These are phyloP conservation scores for Pichia rugopelliculosa DNA, from an alignment of 805 yeast genomes.

Conservation along the genomic window DNA sequence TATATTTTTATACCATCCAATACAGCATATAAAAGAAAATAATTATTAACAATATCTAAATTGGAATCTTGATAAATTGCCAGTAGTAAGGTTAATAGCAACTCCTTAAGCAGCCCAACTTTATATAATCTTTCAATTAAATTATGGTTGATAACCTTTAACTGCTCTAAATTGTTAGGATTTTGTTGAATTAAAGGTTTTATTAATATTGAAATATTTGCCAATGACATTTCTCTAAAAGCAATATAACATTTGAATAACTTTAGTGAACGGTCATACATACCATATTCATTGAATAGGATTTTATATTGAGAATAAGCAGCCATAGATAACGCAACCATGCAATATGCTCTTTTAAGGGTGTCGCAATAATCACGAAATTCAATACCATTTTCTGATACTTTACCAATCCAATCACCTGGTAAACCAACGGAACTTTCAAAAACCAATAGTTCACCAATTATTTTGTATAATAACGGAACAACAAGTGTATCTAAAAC, in stretches of 20 bases:
- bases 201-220: constrained; percentile 17
- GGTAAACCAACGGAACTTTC: constrained; percentile 13
- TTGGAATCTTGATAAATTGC: constrained; percentile 26
- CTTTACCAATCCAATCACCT: constrained; percentile 5
- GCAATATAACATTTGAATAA: constrained; percentile 20
- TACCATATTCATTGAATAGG: constrained; percentile 22
- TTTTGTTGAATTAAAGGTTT: constrained; percentile 12
- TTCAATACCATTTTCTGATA: constrained; percentile 7
- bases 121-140: constrained; percentile 18
- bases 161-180: neutral
- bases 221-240: constrained; percentile 22
- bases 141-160: constrained; percentile 9
- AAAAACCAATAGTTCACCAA: constrained; percentile 20
- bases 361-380: constrained; percentile 16
- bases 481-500: constrained; percentile 20
- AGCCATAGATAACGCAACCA: constrained; percentile 22
- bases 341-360: constrained; percentile 21
- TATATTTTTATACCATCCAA: constrained; percentile 20
- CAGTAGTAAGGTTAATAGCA: constrained; percentile 21
- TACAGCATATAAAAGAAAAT: constrained; percentile 20
- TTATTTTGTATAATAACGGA: constrained; percentile 20
- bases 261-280: constrained; percentile 20
- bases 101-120: constrained; percentile 20
- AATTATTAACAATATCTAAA: constrained; percentile 23
- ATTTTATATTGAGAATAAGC: constrained; percentile 20